These are phyloP conservation scores for Camellia sinensis DNA, from an alignment of 148 eudicot species.

Conservation along the genomic window DNA sequence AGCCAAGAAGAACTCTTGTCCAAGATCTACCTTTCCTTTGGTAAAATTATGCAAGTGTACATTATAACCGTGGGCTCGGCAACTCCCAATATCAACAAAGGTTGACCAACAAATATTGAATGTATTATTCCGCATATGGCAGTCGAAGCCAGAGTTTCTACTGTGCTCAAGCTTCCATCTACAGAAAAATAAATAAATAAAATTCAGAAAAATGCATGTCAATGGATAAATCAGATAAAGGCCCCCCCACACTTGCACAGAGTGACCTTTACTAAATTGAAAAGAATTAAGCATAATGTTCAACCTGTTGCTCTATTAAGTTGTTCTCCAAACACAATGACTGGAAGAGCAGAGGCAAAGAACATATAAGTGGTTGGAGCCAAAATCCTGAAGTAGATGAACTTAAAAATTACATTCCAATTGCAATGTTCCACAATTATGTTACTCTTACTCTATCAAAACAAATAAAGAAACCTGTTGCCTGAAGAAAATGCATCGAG, in stretches of 20 bases:
- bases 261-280: background rate
- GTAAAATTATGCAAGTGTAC: conserved; percentile 16
- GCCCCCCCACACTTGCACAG: background rate
- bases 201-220: background rate
- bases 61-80: conserved; percentile 10
- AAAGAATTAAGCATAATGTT: background rate
- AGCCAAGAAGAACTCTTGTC: conserved; percentile 9
- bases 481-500: background rate
- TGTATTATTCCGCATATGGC: conserved; percentile 25
- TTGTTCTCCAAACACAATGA: conserved; percentile 60
- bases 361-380: conserved; percentile 50
- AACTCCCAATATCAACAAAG: no score
- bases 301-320: conserved; percentile 51
- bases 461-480: background rate
- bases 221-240: no score
- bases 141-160: conserved; percentile 16
- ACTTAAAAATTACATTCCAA: background rate
- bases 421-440: background rate
- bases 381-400: conserved; percentile 36
- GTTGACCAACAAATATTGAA: conserved; percentile 17
- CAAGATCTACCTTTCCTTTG: conserved; percentile 15
- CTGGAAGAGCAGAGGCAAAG: conserved; percentile 65
- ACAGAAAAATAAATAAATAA: background rate
- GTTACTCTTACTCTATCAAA: background rate
- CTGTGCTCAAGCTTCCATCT: conserved; percentile 3